Conservation (phyloP, 306 rosid genomes). For the Geum urbanum region DNA sequence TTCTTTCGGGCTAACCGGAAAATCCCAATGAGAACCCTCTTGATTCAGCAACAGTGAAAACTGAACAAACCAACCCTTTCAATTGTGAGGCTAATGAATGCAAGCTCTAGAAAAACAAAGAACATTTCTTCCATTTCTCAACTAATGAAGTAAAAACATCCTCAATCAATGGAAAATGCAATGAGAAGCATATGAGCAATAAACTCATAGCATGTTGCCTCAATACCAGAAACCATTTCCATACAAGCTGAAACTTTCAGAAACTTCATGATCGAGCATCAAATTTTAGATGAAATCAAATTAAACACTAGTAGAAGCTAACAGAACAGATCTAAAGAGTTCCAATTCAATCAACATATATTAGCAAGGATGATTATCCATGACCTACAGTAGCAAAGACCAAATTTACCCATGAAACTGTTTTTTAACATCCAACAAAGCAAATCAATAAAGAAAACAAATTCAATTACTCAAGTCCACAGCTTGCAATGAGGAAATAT, state of each 20-base stretch:
- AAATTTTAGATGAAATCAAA: constrained; percentile 5
- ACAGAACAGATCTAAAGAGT: constrained; percentile 51
- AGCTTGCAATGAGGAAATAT: constrained; percentile 36
- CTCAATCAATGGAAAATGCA: constrained; percentile 9
- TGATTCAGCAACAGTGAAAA: constrained; percentile 19
- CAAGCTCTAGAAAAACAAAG: constrained; percentile 22
- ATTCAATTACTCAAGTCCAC: not conserved
- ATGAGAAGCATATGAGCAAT: constrained; percentile 1
- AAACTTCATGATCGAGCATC: constrained; percentile 10
- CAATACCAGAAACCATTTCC: constrained; percentile 13
- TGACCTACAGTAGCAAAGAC: constrained; percentile 29
- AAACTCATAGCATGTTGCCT: not conserved
- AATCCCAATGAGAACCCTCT: constrained; percentile 8
- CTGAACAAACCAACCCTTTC: constrained; percentile 12
- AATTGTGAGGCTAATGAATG: constrained; percentile 22
- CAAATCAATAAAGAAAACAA: constrained; percentile 17
- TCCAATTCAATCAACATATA: constrained; percentile 24
- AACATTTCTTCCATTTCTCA: constrained; percentile 9
- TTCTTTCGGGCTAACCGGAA: not conserved
- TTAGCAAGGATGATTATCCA: constrained; percentile 14
- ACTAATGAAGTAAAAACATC: constrained; percentile 7
- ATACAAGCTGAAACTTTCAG: constrained; percentile 2
- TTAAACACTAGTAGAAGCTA: not conserved
- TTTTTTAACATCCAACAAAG: constrained; percentile 10
- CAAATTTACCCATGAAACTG: constrained; percentile 25